Conservation (phyloP, 2,329 filamentous ascomycete genomes). For the Chaetoscypha palmicola region DNA sequence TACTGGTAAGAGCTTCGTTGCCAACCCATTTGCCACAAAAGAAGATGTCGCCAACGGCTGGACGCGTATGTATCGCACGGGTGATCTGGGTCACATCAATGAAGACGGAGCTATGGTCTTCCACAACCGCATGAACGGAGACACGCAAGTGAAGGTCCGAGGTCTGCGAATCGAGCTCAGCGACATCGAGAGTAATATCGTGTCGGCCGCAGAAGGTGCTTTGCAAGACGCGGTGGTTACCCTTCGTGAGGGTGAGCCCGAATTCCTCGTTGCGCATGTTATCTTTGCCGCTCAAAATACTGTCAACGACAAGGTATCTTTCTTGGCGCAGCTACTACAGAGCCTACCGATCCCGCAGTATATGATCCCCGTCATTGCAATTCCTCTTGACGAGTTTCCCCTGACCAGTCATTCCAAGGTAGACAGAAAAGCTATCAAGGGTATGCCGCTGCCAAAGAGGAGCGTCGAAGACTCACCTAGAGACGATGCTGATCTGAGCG, state of each 20-base stretch:
- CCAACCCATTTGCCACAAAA: constrained; percentile 6
- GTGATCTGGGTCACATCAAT: constrained; percentile 28
- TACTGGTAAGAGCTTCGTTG: constrained; percentile 7
- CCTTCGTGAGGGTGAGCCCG: constrained; percentile 11
- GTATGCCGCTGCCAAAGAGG: constrained; percentile 6
- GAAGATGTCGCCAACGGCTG: constrained; percentile 7
- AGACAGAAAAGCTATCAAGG: constrained; percentile 24
- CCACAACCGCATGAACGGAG: constrained; percentile 29
- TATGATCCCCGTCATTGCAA: constrained; percentile 31
- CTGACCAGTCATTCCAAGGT: constrained; percentile 30
- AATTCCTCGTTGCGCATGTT: constrained; percentile 33
- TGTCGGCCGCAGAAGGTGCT: constrained; percentile 17
- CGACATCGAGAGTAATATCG: constrained; percentile 35
- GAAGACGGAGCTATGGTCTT: constrained; percentile 29
- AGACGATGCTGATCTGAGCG: no score
- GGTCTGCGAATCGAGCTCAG: constrained; percentile 36
- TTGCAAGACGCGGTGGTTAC: constrained; percentile 28
- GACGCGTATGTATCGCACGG: constrained; percentile 25
- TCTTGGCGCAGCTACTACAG: constrained; percentile 6
- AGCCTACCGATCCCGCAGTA: constrained; percentile 29
- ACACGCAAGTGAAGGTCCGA: constrained; percentile 34
- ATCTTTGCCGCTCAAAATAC: constrained; percentile 19
- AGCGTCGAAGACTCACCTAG: no score
- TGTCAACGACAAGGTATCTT: constrained; percentile 14
- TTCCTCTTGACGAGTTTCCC: constrained; percentile 29